Evolutionary conservation across 345 rosid species (phyloP).

Genomic region (Salix caprea): DNA sequence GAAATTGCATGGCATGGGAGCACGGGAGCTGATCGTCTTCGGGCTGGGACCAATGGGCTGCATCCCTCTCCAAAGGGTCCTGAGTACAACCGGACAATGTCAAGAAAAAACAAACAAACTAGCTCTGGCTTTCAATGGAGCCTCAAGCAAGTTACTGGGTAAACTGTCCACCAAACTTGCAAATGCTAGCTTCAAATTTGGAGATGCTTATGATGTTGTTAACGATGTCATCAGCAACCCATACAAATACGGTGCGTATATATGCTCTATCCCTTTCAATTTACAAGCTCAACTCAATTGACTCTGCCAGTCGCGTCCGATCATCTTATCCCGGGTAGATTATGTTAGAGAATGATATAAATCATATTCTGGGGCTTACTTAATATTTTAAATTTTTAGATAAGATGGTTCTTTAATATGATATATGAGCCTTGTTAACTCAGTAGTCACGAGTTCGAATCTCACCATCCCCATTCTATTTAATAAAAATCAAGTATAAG

Average conservation of each 20-base stretch:
- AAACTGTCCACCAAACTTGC: conserved; percentile 39
- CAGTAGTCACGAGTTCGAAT: too few species aligned
- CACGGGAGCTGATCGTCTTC: conserved; percentile 70
- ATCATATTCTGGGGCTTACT: accelerated
- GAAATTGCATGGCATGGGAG: conserved; percentile 64
- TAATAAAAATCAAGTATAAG: too few species aligned
- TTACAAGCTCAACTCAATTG: too few species aligned
- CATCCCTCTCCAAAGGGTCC: conserved; percentile 89
- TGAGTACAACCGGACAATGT: conserved; percentile 58
- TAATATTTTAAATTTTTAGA: too few species aligned
- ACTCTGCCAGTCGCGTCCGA: too few species aligned
- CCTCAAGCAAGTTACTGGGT: conserved; percentile 39
- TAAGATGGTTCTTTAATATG: too few species aligned
- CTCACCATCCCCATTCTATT: too few species aligned
- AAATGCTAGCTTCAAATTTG: conserved; percentile 61
- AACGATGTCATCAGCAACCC: conserved; percentile 67
- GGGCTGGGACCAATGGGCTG: conserved; percentile 76
- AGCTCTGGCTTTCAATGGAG: conserved; percentile 62
- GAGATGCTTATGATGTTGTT: conserved; percentile 83
- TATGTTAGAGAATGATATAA: too few species aligned
- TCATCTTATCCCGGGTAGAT: too few species aligned
- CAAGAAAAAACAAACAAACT: conserved; percentile 68
- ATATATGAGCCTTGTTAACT: too few species aligned
- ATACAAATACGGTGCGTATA: conserved; percentile 47
- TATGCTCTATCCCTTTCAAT: background rate